Base-by-base conservation (phyloP, 2,329 filamentous ascomycete genomes). In the Pseudonectria buxi region DNA sequence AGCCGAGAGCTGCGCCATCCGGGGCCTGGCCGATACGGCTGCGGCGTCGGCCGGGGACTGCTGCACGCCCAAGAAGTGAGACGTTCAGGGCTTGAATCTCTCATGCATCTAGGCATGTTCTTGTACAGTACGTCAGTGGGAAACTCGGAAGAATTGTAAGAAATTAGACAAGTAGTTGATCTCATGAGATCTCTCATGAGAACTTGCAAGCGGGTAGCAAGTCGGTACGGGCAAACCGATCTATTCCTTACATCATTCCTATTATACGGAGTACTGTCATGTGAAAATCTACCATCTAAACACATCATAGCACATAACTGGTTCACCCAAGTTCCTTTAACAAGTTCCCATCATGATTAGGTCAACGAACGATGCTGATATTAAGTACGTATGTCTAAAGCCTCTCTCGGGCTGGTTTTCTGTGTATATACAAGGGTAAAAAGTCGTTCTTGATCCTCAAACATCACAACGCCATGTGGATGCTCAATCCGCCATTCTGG, bases 31-130 rank as follows among this genome's bases (percentile, higher is more conserved):
- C 11, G 66, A 72, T 46, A 57, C 56, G n/a, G 72, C 64, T 7
- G 63, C 59, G 9, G 49, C 49, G 7, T 57, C 61, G 12, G 69
- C 69, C 0, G 71, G 69, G 4, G 72, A 76, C 46, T 78, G 75
- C 52, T 78, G 75, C 46, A 58, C 60, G 29, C 69, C 69, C 1
- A 72, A 62, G 46, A 45, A 47, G 28, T 36, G 27, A 45, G 25
- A 18, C 26, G n/a, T 15, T 28, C n/a, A 15, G 24, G 27, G 7
- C 10, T 14, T 32, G 27, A 34, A 30, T 12, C 10, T 11, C 10
- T 35, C 18, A 12, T 26, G 22, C 22, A 37, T 28, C 14, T 16
- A 15, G 16, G 29, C 25, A 26, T 32, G 25, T 31, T 29, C 12
- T 18, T 10, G 24, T 37, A 7, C 15, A 34, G 25, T 35, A 14